These are phyloP conservation scores for Crithidia acanthocephali DNA, from an alignment of 208 protist species.

Conservation along the genomic window DNA sequence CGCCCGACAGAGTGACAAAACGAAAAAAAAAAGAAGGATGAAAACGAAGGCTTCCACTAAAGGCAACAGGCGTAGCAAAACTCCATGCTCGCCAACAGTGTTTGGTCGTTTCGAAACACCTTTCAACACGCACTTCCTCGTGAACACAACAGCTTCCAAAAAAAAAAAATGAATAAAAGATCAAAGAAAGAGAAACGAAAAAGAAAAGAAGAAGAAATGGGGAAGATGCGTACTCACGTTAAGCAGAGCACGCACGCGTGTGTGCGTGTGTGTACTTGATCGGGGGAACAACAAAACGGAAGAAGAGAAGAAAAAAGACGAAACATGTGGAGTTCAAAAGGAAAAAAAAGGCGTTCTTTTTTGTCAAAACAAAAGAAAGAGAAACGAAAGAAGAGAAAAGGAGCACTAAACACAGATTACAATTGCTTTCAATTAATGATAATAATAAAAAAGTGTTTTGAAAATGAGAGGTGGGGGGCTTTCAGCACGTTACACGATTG, in stretches of 20 bases:
- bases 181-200: background rate
- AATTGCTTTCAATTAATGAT: background rate
- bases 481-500: too few relatives aligned
- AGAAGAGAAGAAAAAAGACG: background rate
- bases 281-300: slow-evolving; percentile 15
- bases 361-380: slow-evolving; percentile 3
- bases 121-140: too few relatives aligned
- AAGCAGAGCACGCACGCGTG: background rate
- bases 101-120: too few relatives aligned
- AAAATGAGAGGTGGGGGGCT: too few relatives aligned
- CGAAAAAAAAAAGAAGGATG: too few relatives aligned
- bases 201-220: background rate
- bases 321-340: background rate
- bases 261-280: background rate
- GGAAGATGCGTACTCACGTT: background rate
- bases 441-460: too few relatives aligned
- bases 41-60: too few relatives aligned
- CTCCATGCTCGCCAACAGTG: too few relatives aligned
- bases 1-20: too few relatives aligned
- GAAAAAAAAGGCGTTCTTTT: slow-evolving; percentile 2
- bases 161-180: too few relatives aligned
- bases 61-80: too few relatives aligned
- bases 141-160: background rate
- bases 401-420: background rate
- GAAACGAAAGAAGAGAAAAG: slow-evolving; percentile 8